Evolutionary conservation across 345 rosid genomes (phyloP), one percentile per base, ranked within the genome.

Genomic region (Camelina laxa): DNA sequence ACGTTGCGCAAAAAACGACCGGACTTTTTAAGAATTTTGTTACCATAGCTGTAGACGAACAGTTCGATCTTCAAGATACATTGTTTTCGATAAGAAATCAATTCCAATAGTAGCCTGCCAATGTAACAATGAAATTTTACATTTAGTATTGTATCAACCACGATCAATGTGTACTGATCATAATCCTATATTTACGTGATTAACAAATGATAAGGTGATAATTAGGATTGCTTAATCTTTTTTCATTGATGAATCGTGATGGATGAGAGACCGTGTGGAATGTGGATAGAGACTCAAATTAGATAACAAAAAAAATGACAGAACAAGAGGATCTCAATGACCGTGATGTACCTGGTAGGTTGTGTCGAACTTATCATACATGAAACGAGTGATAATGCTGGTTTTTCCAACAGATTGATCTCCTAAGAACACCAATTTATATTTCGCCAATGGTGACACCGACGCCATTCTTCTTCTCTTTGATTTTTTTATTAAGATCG

Each of bases 331-430:
- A 20, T 6, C 3, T 19, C 16, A 39, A 61, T 6, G 0, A 10
- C 5, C 8, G 15, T 11, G 45, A 53, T 15, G 6, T 60, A 91
- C 96, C 93, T 92, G 97, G 49, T 92, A 92, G 22, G 93, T 92
- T 58, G 85, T 92, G 67, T 91, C 97, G 82, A 91, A 91, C 69
- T 91, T 91, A 53, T 91, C 96, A 69, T 89, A 91, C 96, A 91
- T 91, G 84, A 89, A 89, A 65, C 96, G 96, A 60, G 96, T 89
- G 73, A 91, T 91, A 86, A 89, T 91, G 59, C 97, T 89, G 56
- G 96, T 91, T 66, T 89, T 91, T 3, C 97, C 97, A 4, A 89
- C 97, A 14, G 97, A 92, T 54, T 89, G 97, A 76, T 92, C 96
- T 17, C 97, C 97, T 67, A 92, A 83, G 84, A 92, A 92, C 14